Base-by-base conservation (phyloP, 1,139 yeast genomes). In the Candida sp. region DNA sequence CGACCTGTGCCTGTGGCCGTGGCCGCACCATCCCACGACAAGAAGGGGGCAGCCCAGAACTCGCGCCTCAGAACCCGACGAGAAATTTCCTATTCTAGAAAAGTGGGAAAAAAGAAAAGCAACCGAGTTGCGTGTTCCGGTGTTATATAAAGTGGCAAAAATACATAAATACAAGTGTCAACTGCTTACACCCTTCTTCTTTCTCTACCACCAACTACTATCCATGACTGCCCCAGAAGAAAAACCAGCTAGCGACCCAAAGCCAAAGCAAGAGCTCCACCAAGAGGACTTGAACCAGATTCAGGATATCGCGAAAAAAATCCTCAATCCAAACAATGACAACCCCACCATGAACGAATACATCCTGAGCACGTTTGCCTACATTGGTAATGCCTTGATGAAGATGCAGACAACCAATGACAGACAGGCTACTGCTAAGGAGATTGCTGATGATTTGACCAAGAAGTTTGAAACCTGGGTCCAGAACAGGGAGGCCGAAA, bases 361-460 rank as follows among this genome's bases (percentile, higher is more conserved):
- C 26, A 65, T 76, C 47, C 63, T 66, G 46, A 60, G 59, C 39
- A 61, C 75, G 3, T 65, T 69, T 52, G 56, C 60, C 35, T 75
- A 75, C 54, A 60, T 76, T 30, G 63, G 61, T 54, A 55, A 57
- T 2, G 67, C 66, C 9, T 58, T 70, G 51, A 49, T 63, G 45
- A 70, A 70, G 50, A 69, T 76, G 74, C 58, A 68, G 26, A 60
- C 63, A 1, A 56, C 74, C 7, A 60, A 62, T 22, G 72, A 75
- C 52, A 67, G 62, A 44, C 74, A 75, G 26, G 66, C 63, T 27
- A 66, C 78, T 0, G 70, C 78, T 5, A 59, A 70, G 44, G 78
- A 73, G 44, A 70, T 77, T 33, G 77, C 79, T 3, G 64, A 71
- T 6, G 80, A 75, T 55, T 65, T 75, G 54, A 64, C 63, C 31